phyloP scores from a whole-genome alignment of 129 eudicot species.

The Ambrosia artemisiifolia region DNA sequence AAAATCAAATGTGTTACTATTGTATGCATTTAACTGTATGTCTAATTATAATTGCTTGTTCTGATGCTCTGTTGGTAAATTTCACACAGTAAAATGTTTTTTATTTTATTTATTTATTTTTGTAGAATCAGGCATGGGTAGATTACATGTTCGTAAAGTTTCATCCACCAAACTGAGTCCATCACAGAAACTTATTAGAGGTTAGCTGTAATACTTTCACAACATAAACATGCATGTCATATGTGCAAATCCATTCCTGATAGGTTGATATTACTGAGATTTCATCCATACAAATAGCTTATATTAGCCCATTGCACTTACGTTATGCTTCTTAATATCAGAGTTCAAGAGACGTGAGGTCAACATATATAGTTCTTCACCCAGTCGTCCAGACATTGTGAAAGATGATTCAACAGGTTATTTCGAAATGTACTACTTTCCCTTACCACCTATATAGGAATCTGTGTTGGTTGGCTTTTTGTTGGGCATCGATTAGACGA shows the following conservation, averaged over 20 bases:
- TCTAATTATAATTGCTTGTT: slow-evolving; percentile 17
- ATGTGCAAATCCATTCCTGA: not conserved
- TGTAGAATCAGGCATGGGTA: slow-evolving; percentile 32
- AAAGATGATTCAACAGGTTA: slow-evolving; percentile 50
- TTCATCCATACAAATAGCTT: not conserved
- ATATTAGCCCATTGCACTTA: slow-evolving; percentile 4
- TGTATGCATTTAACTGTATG: not conserved
- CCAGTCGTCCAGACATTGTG: slow-evolving; percentile 41
- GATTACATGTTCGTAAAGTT: slow-evolving; percentile 31
- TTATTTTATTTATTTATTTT: not conserved
- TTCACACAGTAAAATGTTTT: slow-evolving; percentile 2
- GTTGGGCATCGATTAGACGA: slow-evolving; percentile 1
- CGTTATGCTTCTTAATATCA: slow-evolving; percentile 31
- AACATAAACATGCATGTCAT: not conserved
- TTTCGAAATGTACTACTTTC: not conserved
- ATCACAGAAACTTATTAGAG: slow-evolving; percentile 78
- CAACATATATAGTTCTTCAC: slow-evolving; percentile 54
- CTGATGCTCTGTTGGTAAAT: slow-evolving; percentile 16
- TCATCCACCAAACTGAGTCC: slow-evolving; percentile 59
- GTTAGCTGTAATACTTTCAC: slow-evolving; percentile 34
- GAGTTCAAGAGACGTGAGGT: slow-evolving; percentile 71
- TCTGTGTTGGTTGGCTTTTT: not conserved
- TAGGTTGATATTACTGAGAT: not conserved
- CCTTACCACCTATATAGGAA: slow-evolving; percentile 6
- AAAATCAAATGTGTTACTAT: not conserved